These are phyloP conservation scores for Cicer judaicum DNA, from an alignment of 306 rosid genomes.

Conservation along the genomic window DNA sequence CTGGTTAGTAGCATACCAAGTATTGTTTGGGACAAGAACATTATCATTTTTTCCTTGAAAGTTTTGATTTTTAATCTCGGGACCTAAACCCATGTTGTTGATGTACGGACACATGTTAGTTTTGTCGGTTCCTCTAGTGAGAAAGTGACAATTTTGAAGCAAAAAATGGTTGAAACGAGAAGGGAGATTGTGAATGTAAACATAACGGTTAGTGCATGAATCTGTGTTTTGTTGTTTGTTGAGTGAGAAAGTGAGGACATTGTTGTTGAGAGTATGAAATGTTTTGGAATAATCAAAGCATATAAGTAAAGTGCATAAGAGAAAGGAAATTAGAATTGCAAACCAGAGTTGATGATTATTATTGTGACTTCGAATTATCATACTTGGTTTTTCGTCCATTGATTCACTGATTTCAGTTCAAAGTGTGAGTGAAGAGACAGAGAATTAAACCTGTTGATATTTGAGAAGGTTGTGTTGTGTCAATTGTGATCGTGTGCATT, in stretches of 20 bases:
- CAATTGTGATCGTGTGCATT: too few relatives aligned
- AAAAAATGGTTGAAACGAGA: constrained; percentile 64
- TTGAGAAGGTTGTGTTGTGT: too few relatives aligned
- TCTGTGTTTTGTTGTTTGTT: constrained; percentile 34
- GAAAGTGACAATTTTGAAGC: constrained; percentile 55
- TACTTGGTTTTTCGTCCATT: background rate
- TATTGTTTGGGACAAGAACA: constrained; percentile 48
- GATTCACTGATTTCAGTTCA: too few relatives aligned
- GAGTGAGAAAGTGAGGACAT: constrained; percentile 35
- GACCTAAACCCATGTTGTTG: constrained; percentile 72
- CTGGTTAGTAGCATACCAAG: constrained; percentile 82
- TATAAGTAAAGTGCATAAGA: constrained; percentile 49
- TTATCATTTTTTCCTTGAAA: constrained; percentile 28
- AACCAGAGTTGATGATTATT: constrained; percentile 52
- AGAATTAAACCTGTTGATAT: too few relatives aligned
- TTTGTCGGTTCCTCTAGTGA: constrained; percentile 76
- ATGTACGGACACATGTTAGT: constrained; percentile 76
- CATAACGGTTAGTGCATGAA: constrained; percentile 65
- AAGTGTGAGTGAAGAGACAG: too few relatives aligned
- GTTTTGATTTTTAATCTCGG: constrained; percentile 39
- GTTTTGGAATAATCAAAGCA: constrained; percentile 55
- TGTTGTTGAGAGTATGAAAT: constrained; percentile 39
- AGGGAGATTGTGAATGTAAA: constrained; percentile 71
- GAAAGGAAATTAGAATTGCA: constrained; percentile 51
- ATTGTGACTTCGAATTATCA: constrained; percentile 42